A percentile compares a stretch with the other conserved stretches of the same genome.
phyloP scores from a whole-genome alignment of 225 moss, liverwort and hornwort genomes.

The Antitrichia curtipendula region DNA sequence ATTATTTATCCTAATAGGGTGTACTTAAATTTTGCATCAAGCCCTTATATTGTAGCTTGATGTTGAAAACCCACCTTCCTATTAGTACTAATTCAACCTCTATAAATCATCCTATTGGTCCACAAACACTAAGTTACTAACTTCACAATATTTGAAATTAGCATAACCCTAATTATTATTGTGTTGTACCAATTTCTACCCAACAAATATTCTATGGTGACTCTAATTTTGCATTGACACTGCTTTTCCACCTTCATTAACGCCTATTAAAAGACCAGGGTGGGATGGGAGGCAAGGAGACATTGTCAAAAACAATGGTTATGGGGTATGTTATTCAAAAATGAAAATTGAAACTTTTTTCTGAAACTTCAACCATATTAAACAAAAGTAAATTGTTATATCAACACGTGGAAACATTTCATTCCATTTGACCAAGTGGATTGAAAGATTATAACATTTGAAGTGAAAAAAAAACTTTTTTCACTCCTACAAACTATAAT shows the following conservation, averaged over 20 bases:
- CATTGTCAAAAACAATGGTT: no score
- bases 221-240: not conserved
- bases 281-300: no score
- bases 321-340: no score
- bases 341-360: no score
- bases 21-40: not conserved
- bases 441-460: no score
- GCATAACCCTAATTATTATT: not conserved
- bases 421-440: no score
- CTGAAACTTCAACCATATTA: no score
- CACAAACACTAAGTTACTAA: fast-evolving
- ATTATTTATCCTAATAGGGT: not conserved
- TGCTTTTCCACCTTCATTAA: not conserved
- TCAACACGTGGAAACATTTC: no score
- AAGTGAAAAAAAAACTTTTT: no score
- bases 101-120: not conserved
- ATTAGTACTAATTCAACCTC: not conserved
- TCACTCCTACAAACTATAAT: no score
- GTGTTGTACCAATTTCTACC: not conserved
- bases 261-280: no score
- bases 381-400: no score
- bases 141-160: not conserved
- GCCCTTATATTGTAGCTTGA: not conserved
- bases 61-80: not conserved
- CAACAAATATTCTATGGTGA: not conserved